Base-by-base conservation (phyloP, 208 protist species). In the Wallacemonas rigidus region DNA sequence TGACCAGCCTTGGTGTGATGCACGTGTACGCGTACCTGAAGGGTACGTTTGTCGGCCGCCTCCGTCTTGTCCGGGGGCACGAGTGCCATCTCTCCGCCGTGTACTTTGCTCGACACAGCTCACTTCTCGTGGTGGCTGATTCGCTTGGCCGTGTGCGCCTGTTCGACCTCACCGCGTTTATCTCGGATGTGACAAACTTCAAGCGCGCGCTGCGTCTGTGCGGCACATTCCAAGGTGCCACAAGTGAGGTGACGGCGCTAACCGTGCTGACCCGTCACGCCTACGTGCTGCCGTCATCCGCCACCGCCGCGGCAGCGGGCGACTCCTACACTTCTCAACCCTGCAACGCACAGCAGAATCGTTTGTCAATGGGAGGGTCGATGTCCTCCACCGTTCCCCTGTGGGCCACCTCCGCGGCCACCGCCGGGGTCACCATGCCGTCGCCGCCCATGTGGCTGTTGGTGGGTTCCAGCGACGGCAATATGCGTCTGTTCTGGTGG, bases 21-120 rank as follows among this genome's bases (percentile, higher is more conserved):
- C 83, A 82, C 71, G 72, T 93, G 12, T 95, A 93, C 72, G 85
- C 88, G n/a, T 91, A 87, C 65, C 72, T 90, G 6, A 67, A 77
- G 47, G 76, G 82, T 44, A 56, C 69, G 47, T 79, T 83, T 17
- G 47, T 93, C 1, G 73, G 71, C 15, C 88, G 88, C 35, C 45
- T 84, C 41, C 76, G 79, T 5, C 55, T 92, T 36, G 51, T 71
- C n/a, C 64, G 50, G 1, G 79, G 77, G n/a, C 72, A 87, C 74
- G 80, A 77, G 63, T 82, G 81, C 68, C 72, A 72, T 39, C 63
- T 92, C n/a, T 64, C 69, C 11, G 43, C 53, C 55, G 15, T 65
- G 12, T 15, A 65, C 43, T 65, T 65, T 50, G 41, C 44, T 26
- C 60, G 60, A 4, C 15, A 14, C 5, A 45, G 15, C 60, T 50